Evolutionary conservation across 768 basidiomycete genomes (phyloP).

Genomic region (Termitomyces sp.): DNA sequence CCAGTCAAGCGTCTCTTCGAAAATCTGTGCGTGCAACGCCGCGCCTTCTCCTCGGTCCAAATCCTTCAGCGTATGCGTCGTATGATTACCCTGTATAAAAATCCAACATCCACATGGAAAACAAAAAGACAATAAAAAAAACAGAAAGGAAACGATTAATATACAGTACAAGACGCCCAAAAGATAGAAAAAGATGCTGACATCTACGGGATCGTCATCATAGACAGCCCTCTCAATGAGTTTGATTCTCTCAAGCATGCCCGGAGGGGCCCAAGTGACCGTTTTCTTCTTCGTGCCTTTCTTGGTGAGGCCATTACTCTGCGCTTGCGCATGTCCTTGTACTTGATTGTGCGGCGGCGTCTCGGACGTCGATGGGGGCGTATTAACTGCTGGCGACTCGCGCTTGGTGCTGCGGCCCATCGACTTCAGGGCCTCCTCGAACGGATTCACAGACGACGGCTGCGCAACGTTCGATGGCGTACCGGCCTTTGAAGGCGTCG

Average conservation of each 20-base stretch:
- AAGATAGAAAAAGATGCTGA: conserved; percentile 48
- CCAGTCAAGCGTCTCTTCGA: conserved; percentile 88
- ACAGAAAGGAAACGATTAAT: conserved; percentile 39
- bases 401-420: conserved; percentile 55
- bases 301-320: conserved; percentile 25
- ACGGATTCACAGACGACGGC: conserved; percentile 73
- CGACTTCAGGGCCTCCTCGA: conserved; percentile 75
- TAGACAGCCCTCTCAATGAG: conserved; percentile 83
- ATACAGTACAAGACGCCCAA: conserved; percentile 36
- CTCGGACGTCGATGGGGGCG: conserved; percentile 41
- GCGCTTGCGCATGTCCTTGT: conserved; percentile 5
- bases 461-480: conserved; percentile 51
- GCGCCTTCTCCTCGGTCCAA: conserved; percentile 86
- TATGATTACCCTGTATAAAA: conserved; percentile 62
- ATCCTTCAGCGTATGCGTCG: conserved; percentile 70
- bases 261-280: conserved; percentile 75
- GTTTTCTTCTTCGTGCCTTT: conserved; percentile 66
- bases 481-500: conserved; percentile 10
- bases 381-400: conserved; percentile 57
- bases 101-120: neutral
- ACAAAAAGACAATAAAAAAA: conserved; percentile 11
- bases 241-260: conserved; percentile 66
- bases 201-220: conserved; percentile 84
- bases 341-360: conserved; percentile 18
- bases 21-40: conserved; percentile 73